Evolutionary conservation across 192 early-diverging fungal genomes (phyloP).

Genomic region (Backusella australiensis): DNA sequence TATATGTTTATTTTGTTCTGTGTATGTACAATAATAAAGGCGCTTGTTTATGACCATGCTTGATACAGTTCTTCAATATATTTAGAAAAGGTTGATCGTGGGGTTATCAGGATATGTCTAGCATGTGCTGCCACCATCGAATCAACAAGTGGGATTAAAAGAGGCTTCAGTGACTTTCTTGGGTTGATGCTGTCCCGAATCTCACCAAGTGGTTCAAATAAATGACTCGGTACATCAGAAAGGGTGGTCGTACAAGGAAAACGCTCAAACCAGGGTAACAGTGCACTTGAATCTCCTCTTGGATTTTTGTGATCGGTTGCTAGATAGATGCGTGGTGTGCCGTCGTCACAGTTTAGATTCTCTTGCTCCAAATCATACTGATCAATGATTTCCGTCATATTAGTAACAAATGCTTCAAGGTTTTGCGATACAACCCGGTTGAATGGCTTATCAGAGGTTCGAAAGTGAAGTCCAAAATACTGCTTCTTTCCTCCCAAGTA

Average conservation of each 20-base stretch:
- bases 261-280: slow-evolving; percentile 31
- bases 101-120: slow-evolving; percentile 18
- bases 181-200: slow-evolving; percentile 23
- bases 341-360: background rate
- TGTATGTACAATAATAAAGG: slow-evolving; percentile 1
- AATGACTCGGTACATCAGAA: slow-evolving; percentile 31
- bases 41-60: slow-evolving; percentile 12
- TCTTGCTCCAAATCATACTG: background rate
- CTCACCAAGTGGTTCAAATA: slow-evolving; percentile 32
- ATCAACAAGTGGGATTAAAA: slow-evolving; percentile 33
- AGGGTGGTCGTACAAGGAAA: slow-evolving; percentile 44
- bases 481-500: slow-evolving; percentile 42
- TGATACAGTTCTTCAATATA: slow-evolving; percentile 29
- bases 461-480: slow-evolving; percentile 44
- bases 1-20: background rate
- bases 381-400: background rate
- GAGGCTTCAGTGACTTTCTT: slow-evolving; percentile 12
- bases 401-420: background rate
- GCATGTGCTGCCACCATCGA: slow-evolving; percentile 36
- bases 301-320: slow-evolving; percentile 49
- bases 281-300: slow-evolving; percentile 21
- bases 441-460: slow-evolving; percentile 24
- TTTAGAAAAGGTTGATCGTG: slow-evolving; percentile 33
- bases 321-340: slow-evolving; percentile 40
- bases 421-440: background rate